These are phyloP conservation scores for Cymbidium sinense DNA, from an alignment of 106 monocot species.

Conservation along the genomic window DNA sequence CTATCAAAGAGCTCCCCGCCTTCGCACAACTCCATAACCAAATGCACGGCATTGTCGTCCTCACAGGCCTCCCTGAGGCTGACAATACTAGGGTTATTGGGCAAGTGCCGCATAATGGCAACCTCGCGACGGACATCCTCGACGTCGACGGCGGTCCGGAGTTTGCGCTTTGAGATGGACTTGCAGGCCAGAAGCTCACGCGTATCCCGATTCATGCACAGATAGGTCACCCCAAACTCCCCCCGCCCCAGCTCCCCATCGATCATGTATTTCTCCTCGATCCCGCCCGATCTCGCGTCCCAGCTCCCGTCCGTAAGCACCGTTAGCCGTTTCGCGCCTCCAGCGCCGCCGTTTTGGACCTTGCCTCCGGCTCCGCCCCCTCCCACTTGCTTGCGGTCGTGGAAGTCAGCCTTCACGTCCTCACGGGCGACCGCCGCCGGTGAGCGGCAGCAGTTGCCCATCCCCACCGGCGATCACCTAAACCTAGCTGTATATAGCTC, in stretches of 20 bases:
- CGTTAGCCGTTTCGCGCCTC: constrained; percentile 12
- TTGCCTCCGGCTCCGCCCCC: constrained; percentile 6
- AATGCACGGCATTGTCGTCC: constrained; percentile 89
- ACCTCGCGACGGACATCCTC: constrained; percentile 98
- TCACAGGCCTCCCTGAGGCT: constrained; percentile 82
- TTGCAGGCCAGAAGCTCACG: constrained; percentile 87
- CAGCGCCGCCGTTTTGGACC: neutral
- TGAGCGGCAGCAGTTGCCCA: constrained; percentile 99
- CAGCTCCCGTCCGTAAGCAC: constrained; percentile 14
- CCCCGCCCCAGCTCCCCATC: constrained; percentile 25
- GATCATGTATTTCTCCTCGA: constrained; percentile 19
- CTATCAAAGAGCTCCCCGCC: constrained; percentile 97
- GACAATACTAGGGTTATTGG: constrained; percentile 62
- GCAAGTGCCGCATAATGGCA: constrained; percentile 96
- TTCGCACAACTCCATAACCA: constrained; percentile 98
- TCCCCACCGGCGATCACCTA: constrained; percentile 9
- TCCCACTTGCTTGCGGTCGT: constrained; percentile 3
- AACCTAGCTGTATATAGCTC: constrained; percentile 2
- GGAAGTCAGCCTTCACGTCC: constrained; percentile 58
- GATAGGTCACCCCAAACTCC: constrained; percentile 92
- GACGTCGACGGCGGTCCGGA: constrained; percentile 82
- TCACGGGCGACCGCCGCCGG: constrained; percentile 89
- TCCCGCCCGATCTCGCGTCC: constrained; percentile 7
- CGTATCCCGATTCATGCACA: constrained; percentile 72
- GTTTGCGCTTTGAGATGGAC: constrained; percentile 98